Base-by-base conservation (phyloP, 2,329 filamentous ascomycete genomes). In the Paracorniculantispora psalliotae region DNA sequence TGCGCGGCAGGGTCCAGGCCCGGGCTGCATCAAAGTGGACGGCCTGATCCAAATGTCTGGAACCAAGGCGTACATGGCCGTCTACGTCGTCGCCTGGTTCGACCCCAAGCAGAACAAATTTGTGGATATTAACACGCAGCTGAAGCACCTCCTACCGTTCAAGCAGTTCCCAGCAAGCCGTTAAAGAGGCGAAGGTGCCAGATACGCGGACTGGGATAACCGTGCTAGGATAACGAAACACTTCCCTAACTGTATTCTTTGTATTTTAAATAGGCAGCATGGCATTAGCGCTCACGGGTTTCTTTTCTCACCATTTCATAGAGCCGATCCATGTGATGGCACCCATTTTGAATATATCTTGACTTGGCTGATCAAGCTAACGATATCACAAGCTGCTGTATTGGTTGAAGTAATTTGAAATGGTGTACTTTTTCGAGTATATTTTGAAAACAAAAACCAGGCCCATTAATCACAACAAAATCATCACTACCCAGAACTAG, bases 1-100 rank as follows among this genome's bases (percentile, higher is more conserved):
- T 1, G 69, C 75, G 7, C 70, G 68, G 48, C 69, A 71, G 8
- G 70, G 74, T 2, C 80, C 81, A 0, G 79, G 76, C 5, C 73
- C 79, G 12, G 84, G 84, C 4, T 78, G 77, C 54, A 72, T 86
- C 49, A 67, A 72, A 1, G 74, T 86, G 1, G 79, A 79, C 17
- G 84, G 84, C 0, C 67, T 84, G 12, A 77, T 87, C 2, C 80
- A 85, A 62, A 59, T 86, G 2, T 72, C 78, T 43, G 75, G 80
- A 2, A 67, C 77, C 2, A 75, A 70, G 23, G 76, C 77, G 1
- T 73, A 73, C 52, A 67, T 85, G 57, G 75, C 77, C 2, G 71
- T 85, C 13, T 79, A 84, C 61, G 81, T 82, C 2, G 60, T 70
- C 12, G 79, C 75, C 2, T 83, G 78, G 69, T 87, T 81, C 69